A percentile compares a stretch with the other conserved stretches of the same genome.
phyloP scores from a whole-genome alignment of 169 alveolate genomes.

The Amoebophrya sp. region DNA sequence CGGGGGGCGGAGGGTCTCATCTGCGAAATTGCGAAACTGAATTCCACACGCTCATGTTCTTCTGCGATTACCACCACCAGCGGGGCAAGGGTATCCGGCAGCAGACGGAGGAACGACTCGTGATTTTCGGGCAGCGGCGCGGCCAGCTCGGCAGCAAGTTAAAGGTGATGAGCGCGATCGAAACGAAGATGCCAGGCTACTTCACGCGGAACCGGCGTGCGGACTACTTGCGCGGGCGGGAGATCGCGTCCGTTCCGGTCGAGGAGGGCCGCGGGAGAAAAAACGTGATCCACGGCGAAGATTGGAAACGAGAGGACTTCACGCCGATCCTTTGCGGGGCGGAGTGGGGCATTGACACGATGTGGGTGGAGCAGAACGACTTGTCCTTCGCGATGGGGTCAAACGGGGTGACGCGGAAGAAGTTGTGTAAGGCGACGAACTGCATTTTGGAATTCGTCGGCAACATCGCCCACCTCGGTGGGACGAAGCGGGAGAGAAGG shows the following conservation, averaged over 20 bases:
- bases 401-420: neutral
- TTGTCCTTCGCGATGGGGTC: neutral
- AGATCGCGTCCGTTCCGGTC: neutral
- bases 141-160: neutral
- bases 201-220: neutral
- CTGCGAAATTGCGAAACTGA: neutral
- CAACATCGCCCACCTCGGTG: neutral
- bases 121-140: neutral
- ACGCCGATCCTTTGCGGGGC: neutral
- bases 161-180: neutral
- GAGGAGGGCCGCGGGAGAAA: neutral
- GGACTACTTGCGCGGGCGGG: neutral
- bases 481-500: neutral
- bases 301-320: neutral
- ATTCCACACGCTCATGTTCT: neutral
- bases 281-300: neutral
- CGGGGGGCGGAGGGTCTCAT: neutral
- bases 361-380: neutral
- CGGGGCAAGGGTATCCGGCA: neutral
- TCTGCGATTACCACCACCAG: neutral
- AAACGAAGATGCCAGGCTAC: neutral
- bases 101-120: neutral
- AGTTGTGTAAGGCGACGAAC: neutral
- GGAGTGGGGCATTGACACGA: neutral
- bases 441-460: neutral